These are phyloP conservation scores for Barnettozyma sp. DNA, from an alignment of 805 yeast species.

Conservation along the genomic window DNA sequence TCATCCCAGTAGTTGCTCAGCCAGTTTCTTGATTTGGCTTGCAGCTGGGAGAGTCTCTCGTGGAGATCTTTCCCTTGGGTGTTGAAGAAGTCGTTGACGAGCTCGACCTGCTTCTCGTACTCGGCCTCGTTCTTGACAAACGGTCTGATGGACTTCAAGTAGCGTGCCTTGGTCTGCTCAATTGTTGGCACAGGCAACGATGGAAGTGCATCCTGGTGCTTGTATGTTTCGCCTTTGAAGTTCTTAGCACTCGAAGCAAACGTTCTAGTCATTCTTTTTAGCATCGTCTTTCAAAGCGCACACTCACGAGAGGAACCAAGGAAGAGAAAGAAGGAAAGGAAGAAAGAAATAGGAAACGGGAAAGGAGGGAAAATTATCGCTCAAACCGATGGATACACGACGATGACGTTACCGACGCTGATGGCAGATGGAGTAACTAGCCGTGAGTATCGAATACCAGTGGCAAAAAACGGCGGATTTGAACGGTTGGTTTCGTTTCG, in stretches of 20 bases:
- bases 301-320: no score
- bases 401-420: no score
- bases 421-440: no score
- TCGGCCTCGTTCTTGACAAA: conserved; percentile 44
- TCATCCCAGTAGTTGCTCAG: conserved; percentile 89
- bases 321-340: no score
- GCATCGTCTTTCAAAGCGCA: no score
- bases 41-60: conserved; percentile 46
- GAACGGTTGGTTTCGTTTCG: no score
- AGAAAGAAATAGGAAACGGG: no score
- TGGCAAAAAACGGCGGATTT: no score
- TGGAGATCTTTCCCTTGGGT: conserved; percentile 69
- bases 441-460: no score
- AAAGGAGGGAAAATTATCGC: no score
- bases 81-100: conserved; percentile 62
- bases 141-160: conserved; percentile 70
- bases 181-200: conserved; percentile 82
- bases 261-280: conserved; percentile 24
- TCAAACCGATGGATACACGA: no score
- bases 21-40: conserved; percentile 64
- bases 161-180: conserved; percentile 59
- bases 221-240: conserved; percentile 60
- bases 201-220: conserved; percentile 70
- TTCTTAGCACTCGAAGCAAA: conserved; percentile 14
- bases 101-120: conserved; percentile 43